Evolutionary conservation across 306 rosid genomes (phyloP).

Genomic region (Corylus heterophylla): DNA sequence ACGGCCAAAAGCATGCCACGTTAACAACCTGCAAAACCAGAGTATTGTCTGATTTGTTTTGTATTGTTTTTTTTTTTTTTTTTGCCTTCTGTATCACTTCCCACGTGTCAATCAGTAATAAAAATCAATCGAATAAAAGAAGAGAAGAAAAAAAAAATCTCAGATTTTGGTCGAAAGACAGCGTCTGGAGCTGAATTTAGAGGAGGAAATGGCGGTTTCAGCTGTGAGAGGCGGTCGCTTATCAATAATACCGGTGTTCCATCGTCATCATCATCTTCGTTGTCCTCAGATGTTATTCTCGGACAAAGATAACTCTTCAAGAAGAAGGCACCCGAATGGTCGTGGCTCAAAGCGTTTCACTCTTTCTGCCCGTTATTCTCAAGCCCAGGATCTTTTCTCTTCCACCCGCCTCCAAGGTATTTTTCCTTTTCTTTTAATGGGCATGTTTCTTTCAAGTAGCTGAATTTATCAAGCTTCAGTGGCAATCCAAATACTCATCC

Average conservation of each 20-base stretch:
- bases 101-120: no score
- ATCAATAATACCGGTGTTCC: constrained; percentile 31
- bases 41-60: no score
- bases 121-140: no score
- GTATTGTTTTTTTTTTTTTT: no score
- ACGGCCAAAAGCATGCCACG: no score
- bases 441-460: neutral
- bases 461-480: neutral
- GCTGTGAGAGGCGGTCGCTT: constrained; percentile 60
- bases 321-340: constrained; percentile 28
- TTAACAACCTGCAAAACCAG: no score
- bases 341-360: constrained; percentile 45
- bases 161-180: neutral
- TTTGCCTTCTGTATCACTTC: no score
- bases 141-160: no score
- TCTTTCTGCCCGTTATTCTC: constrained; percentile 72
- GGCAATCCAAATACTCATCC: neutral
- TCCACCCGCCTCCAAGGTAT: constrained; percentile 75
- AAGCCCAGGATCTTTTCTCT: constrained; percentile 67
- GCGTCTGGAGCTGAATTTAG: neutral
- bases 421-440: neutral
- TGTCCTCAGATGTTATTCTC: constrained; percentile 16
- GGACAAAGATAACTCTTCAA: constrained; percentile 4
- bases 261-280: constrained; percentile 38
- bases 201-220: constrained; percentile 57